Percentiles rank a stretch among this genome's conserved stretches.
These are phyloP conservation scores for Xylaria sp. DNA, from an alignment of 2,329 filamentous ascomycete genomes.

Conservation along the genomic window DNA sequence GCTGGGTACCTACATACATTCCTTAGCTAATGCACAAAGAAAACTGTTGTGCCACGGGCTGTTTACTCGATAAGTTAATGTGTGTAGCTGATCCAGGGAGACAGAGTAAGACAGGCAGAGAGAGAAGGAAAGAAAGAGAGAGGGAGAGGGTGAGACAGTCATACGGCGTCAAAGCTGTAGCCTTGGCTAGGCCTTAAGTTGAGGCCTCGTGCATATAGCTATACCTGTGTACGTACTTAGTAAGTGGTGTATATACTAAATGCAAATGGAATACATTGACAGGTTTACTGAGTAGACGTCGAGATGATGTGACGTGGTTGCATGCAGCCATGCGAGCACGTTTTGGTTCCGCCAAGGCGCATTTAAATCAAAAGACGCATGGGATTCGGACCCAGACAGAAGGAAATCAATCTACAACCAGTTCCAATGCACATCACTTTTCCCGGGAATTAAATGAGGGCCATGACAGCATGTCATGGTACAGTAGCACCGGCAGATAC, in stretches of 20 bases:
- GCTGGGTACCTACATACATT: constrained; percentile 11
- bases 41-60: background rate
- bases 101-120: constrained; percentile 14
- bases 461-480: constrained; percentile 22
- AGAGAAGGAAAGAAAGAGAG: background rate
- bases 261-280: constrained; percentile 6
- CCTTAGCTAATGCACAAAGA: constrained; percentile 11
- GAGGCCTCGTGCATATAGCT: constrained; percentile 12
- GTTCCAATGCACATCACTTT: constrained; percentile 6
- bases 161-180: constrained; percentile 21
- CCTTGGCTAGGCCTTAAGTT: background rate
- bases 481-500: constrained; percentile 37
- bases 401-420: background rate
- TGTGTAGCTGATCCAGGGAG: background rate
- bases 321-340: constrained; percentile 34
- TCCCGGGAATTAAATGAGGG: constrained; percentile 29
- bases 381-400: constrained; percentile 10
- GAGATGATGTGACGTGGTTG: constrained; percentile 22
- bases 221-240: background rate
- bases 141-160: constrained; percentile 12
- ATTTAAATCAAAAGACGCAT: constrained; percentile 11
- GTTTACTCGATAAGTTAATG: background rate
- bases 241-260: background rate
- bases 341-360: constrained; percentile 31
- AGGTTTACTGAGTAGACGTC: constrained; percentile 10